Conservation (phyloP, 306 rosid genomes). For the Amphicarpaea edgeworthii region DNA sequence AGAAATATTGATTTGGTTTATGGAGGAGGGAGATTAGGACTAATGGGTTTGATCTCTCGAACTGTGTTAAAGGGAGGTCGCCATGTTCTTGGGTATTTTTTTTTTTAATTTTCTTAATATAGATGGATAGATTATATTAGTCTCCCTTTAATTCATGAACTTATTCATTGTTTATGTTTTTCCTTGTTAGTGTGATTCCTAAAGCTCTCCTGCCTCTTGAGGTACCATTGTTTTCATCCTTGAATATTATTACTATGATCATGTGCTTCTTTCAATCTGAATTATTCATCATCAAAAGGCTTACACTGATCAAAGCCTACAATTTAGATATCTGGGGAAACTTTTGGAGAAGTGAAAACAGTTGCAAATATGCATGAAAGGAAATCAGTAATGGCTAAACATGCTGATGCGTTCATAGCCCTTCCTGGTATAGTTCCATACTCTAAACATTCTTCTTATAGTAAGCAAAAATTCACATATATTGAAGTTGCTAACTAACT, state of each 20-base stretch:
- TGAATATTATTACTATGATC: conserved; percentile 2
- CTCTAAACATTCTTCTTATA: not conserved
- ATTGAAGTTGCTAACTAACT: not conserved
- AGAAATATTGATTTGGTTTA: conserved; percentile 68
- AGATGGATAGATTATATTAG: not conserved
- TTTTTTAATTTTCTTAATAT: not conserved
- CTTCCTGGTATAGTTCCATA: conserved; percentile 58
- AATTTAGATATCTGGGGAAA: conserved; percentile 63
- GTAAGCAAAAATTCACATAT: not conserved
- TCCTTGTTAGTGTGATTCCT: conserved; percentile 64
- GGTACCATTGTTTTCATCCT: conserved; percentile 52
- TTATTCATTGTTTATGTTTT: conserved; percentile 32
- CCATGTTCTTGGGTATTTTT: conserved; percentile 75
- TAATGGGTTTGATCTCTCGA: conserved; percentile 76
- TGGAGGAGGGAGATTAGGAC: conserved; percentile 78
- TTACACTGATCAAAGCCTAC: conserved; percentile 39
- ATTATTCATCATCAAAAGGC: conserved; percentile 2
- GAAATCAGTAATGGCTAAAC: conserved; percentile 73
- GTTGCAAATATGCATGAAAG: conserved; percentile 73
- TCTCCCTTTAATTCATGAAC: not conserved
- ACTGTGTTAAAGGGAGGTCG: conserved; percentile 65
- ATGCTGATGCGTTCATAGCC: conserved; percentile 76
- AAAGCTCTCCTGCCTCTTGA: conserved; percentile 63
- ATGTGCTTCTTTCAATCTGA: conserved; percentile 21
- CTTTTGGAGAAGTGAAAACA: conserved; percentile 64